phyloP scores from a whole-genome alignment of 2,329 filamentous ascomycete genomes.

The Fusarium bactridioides region DNA sequence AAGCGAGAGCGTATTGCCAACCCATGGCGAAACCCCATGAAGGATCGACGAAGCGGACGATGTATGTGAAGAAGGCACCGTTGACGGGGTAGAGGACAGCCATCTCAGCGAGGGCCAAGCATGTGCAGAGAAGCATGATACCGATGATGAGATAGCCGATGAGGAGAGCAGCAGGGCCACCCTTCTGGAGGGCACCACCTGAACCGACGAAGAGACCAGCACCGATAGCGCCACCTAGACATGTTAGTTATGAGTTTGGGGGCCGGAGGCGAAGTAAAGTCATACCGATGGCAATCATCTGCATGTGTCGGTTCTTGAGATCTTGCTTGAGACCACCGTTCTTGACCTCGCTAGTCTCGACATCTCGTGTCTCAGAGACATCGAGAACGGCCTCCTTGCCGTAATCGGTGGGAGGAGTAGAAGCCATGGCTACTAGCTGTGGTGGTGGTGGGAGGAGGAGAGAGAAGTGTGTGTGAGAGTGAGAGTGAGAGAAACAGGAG shows the following conservation, averaged over 20 bases:
- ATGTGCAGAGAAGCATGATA: constrained; percentile 59
- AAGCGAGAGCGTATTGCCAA: constrained; percentile 92
- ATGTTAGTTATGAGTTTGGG: neutral
- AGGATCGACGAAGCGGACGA: constrained; percentile 89
- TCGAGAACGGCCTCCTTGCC: constrained; percentile 34
- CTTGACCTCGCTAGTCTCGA: constrained; percentile 32
- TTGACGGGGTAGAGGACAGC: constrained; percentile 90
- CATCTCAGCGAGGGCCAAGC: constrained; percentile 90
- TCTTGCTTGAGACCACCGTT: constrained; percentile 56
- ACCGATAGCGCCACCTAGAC: constrained; percentile 54
- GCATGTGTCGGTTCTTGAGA: constrained; percentile 84
- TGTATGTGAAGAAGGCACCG: constrained; percentile 91
- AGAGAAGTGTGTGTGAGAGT: neutral
- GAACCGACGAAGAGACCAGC: constrained; percentile 90
- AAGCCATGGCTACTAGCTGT: constrained; percentile 22
- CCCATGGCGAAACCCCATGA: constrained; percentile 96
- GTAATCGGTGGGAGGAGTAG: constrained; percentile 27
- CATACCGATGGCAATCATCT: constrained; percentile 90
- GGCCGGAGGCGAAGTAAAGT: neutral
- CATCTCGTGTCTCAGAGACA: constrained; percentile 23
- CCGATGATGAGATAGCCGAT: constrained; percentile 67
- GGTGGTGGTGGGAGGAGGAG: neutral
- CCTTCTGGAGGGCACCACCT: constrained; percentile 72
- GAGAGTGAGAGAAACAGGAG: neutral
- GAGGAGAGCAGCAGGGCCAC: constrained; percentile 81